Percentiles rank a stretch among this genome's conserved stretches.
Evolutionary conservation across 345 rosid species (phyloP).

Genomic region (Syzygium aromaticum): DNA sequence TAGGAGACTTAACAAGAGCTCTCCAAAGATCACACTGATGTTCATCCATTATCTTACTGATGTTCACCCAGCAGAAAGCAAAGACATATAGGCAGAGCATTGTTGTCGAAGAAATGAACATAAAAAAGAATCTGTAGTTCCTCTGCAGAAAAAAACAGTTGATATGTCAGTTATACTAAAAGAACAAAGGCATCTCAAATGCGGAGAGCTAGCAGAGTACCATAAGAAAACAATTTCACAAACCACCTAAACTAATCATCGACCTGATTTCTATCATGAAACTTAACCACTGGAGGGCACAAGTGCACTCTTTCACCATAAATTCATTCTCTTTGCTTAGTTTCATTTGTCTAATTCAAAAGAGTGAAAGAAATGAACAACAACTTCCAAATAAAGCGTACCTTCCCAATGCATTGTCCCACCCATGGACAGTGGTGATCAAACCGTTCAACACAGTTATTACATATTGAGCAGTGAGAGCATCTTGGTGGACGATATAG

Average conservation of each 20-base stretch:
- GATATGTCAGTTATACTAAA: constrained; percentile 68
- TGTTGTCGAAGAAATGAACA: constrained; percentile 88
- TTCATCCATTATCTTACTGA: constrained; percentile 46
- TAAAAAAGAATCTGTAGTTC: constrained; percentile 90
- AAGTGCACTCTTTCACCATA: neutral
- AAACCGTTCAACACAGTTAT: constrained; percentile 87
- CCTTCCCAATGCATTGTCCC: constrained; percentile 96
- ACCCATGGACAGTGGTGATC: constrained; percentile 99
- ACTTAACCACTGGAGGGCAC: neutral
- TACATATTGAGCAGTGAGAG: constrained; percentile 93
- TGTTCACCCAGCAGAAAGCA: constrained; percentile 66
- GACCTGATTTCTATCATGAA: neutral
- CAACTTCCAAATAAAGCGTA: constrained; percentile 9
- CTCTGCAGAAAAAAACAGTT: constrained; percentile 48
- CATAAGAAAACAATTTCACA: neutral
- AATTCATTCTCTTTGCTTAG: neutral
- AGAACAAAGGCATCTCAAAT: constrained; percentile 6
- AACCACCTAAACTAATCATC: neutral
- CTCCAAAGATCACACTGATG: constrained; percentile 45
- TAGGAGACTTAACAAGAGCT: constrained; percentile 62
- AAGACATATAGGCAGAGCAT: constrained; percentile 75
- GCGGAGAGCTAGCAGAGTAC: neutral
- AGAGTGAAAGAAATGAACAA: neutral
- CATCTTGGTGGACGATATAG: constrained; percentile 88
- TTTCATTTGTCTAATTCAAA: neutral